phyloP scores from a whole-genome alignment of 2,329 filamentous ascomycete genomes.

The Aspergillus glaucus region DNA sequence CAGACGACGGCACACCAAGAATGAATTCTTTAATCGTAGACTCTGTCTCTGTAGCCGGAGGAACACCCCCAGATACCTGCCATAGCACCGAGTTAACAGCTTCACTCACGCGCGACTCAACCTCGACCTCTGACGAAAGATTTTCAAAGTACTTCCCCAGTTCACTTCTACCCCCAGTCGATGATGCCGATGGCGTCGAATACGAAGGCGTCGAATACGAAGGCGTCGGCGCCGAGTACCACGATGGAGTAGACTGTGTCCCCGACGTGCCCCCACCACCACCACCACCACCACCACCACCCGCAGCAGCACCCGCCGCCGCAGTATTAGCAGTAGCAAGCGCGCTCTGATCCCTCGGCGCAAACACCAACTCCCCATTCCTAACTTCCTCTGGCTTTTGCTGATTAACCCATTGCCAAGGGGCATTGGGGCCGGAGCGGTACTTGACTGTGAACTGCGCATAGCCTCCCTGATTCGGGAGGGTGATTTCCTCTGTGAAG shows the following conservation, averaged over 20 bases:
- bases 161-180: slow-evolving; percentile 9
- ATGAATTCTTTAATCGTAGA: slow-evolving; percentile 53
- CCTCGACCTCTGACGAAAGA: slow-evolving; percentile 26
- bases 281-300: no score
- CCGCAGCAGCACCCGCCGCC: neutral
- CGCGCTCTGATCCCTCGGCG: neutral
- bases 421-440: slow-evolving; percentile 26
- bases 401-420: slow-evolving; percentile 43
- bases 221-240: neutral
- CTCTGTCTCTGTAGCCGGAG: slow-evolving; percentile 46
- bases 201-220: neutral
- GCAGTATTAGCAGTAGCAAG: slow-evolving; percentile 22
- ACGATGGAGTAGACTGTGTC: neutral
- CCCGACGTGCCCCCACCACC: neutral
- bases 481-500: slow-evolving; percentile 24
- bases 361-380: slow-evolving; percentile 36
- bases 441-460: slow-evolving; percentile 41
- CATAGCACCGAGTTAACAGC: slow-evolving; percentile 37
- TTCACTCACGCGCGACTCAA: slow-evolving; percentile 34
- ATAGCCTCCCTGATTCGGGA: slow-evolving; percentile 23
- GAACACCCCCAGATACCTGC: slow-evolving; percentile 52
- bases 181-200: slow-evolving; percentile 5
- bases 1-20: slow-evolving; percentile 59
- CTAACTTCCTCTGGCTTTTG: slow-evolving; percentile 30
- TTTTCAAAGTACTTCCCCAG: slow-evolving; percentile 29